Base-by-base conservation (phyloP, 2,329 filamentous ascomycete species). In the Westerdykella aurantiaca region DNA sequence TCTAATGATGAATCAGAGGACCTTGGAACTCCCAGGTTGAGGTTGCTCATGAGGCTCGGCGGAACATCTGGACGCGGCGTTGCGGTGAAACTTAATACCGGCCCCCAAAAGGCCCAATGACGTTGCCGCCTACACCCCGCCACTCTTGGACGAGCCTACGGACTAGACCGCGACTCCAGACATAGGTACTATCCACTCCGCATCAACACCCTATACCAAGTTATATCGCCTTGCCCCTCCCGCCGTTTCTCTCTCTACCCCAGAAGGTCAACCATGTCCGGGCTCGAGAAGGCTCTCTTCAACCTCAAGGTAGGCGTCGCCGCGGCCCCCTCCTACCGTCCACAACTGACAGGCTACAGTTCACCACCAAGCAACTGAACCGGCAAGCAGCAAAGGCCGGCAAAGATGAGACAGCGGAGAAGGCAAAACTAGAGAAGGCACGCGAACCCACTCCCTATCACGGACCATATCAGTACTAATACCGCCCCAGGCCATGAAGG, bases 351-450 rank as follows among this genome's bases (percentile, higher is more conserved):
- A 23, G 31, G 31, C 37, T 33, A 25, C 54, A 79, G 78, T 80
- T 82, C 68, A 82, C 79, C 29, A 74, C 78, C 41, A 82, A 81
- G 63, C 77, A 80, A 67, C 73, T 82, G 43, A 81, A 80, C 58
- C 69, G 79, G 51, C 78, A 82, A 70, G 76, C 79, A 14, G 73
- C 75, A 39, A 81, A 81, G 63, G 78, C 79, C 22, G 74, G 72
- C 45, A 81, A 81, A 58, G 78, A 80, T 60, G 78, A 82, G 58
- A 75, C 74, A 51, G 67, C 73, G 1, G 79, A 82, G 68, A 79
- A 81, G 60, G 71, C 76, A 45, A 81, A 81, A 61, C 64, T 82
- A 43, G 80, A 81, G 65, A 81, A 81, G 71, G 76, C 77, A 44
- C 17, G 31, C 33, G 43, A 22, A 29, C 1, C 10, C 9, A 18